These are phyloP conservation scores for Psilocybe azurescens DNA, from an alignment of 768 basidiomycete genomes.

Conservation along the genomic window DNA sequence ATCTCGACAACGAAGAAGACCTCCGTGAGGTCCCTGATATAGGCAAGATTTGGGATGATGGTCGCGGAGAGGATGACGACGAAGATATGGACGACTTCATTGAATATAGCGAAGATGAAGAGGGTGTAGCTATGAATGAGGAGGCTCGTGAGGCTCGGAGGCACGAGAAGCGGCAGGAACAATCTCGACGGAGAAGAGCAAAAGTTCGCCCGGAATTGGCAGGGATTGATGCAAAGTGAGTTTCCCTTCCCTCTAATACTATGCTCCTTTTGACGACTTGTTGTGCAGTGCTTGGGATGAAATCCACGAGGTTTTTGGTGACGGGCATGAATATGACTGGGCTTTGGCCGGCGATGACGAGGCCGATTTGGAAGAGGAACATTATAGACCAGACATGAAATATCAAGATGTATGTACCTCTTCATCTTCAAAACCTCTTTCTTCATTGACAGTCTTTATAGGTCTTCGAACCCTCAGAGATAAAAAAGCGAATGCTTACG, in stretches of 20 bases:
- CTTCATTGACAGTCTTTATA: constrained; percentile 35
- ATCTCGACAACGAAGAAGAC: constrained; percentile 62
- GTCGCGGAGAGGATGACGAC: constrained; percentile 68
- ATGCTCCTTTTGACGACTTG: constrained; percentile 16
- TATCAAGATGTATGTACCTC: constrained; percentile 73
- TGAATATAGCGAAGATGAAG: constrained; percentile 82
- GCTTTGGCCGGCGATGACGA: constrained; percentile 87
- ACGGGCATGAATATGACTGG: constrained; percentile 96
- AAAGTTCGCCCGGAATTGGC: constrained; percentile 71
- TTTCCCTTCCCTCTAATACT: constrained; percentile 19
- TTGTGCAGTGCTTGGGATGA: constrained; percentile 86
- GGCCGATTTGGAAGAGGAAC: constrained; percentile 47
- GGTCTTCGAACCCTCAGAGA: constrained; percentile 99
- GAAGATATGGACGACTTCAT: constrained; percentile 84
- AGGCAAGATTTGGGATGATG: constrained; percentile 86
- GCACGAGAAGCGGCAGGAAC: constrained; percentile 67
- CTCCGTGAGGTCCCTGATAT: constrained; percentile 67
- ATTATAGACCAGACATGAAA: constrained; percentile 73
- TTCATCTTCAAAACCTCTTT: constrained; percentile 12
- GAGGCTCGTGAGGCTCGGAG: constrained; percentile 78
- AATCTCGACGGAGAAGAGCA: constrained; percentile 71
- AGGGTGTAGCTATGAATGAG: constrained; percentile 71
- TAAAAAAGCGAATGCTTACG: constrained; percentile 84
- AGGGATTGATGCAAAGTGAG: constrained; percentile 86
- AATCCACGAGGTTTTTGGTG: constrained; percentile 95